Percentiles rank a stretch among this genome's conserved stretches.
Conservation (phyloP, 2,329 filamentous ascomycete species). For the Penicillium sp. region DNA sequence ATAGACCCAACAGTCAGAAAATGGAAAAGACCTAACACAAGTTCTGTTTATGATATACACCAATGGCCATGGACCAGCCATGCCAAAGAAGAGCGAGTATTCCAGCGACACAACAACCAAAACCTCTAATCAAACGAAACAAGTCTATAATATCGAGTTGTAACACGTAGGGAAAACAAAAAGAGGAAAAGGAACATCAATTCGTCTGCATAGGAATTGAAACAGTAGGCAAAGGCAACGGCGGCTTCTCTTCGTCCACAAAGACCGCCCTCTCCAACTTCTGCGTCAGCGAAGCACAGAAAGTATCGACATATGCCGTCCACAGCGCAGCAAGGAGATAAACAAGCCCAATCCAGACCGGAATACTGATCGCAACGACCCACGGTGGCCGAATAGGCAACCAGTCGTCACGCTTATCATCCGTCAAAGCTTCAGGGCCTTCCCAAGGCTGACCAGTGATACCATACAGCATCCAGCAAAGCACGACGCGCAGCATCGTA, state of each 20-base stretch:
- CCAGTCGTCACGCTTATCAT: conserved; percentile 30
- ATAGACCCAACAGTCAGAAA: background rate
- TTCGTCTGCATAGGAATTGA: conserved; percentile 27
- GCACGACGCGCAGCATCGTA: conserved; percentile 52
- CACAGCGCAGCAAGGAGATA: conserved; percentile 51
- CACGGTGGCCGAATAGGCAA: conserved; percentile 41
- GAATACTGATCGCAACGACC: conserved; percentile 43
- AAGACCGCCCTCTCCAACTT: conserved; percentile 50
- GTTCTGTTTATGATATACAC: background rate
- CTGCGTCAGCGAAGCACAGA: conserved; percentile 49
- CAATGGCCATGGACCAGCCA: background rate
- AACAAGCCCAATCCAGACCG: conserved; percentile 47
- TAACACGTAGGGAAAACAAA: background rate
- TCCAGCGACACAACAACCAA: background rate
- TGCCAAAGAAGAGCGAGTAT: conserved; percentile 2
- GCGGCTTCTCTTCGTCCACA: conserved; percentile 40
- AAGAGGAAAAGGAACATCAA: background rate
- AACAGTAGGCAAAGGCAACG: conserved; percentile 18
- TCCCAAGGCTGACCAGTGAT: conserved; percentile 48
- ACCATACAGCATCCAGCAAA: conserved; percentile 55
- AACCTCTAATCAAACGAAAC: background rate
- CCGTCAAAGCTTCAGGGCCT: conserved; percentile 20
- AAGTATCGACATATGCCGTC: conserved; percentile 53
- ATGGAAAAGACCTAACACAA: background rate
- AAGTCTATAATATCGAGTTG: background rate